Evolutionary conservation across 805 yeast species (phyloP), one percentile per base, ranked within the genome.

Genomic region (Metschnikowia drakensbergensis): DNA sequence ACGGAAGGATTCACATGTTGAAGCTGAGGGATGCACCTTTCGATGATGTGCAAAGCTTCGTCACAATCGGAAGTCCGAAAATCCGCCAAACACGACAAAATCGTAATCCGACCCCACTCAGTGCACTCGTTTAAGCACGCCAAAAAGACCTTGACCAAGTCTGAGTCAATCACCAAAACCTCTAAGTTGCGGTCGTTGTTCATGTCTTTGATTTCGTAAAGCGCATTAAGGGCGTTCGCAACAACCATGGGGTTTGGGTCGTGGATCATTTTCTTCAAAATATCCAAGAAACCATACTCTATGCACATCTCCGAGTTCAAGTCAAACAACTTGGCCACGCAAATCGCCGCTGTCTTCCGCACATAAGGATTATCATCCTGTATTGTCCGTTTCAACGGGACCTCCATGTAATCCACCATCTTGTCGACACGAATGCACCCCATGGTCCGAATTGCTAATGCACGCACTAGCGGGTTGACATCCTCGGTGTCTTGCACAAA

Each of bases 1-100:
- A 94, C 98, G 3, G 96, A 88, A 0, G 99, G 96, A 64, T 92
- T 92, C 25, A 88, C 97, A 65, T 92, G 99, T 71, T 92, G 99
- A 60, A 92, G 79, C 69, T 94, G 98, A 10, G 99, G 98, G 7
- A 88, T 80, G 7, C 89, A 90, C 53, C 96, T 77, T 60, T 92
- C 97, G 53, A 92, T 79, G 47, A 92, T 88, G 61, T 88, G 90
- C 51, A 79, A 82, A 2, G 96, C 90, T 62, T 91, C 96, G 11
- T 76, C 71, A 2, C 71, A 63, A 40, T 75, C 79, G 1, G 63
- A 59, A 0, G 95, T 75, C 4, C 72, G 62, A 64, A 84, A 92
- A 40, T 85, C 91, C 5, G 89, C 77, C 54, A 94, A 69, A 1
- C 96, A 90, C 1, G 87, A 81, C 50, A 94, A 74, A 38, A 94